phyloP scores from a whole-genome alignment of 257 asterid species.

The Verbascum thapsus region DNA sequence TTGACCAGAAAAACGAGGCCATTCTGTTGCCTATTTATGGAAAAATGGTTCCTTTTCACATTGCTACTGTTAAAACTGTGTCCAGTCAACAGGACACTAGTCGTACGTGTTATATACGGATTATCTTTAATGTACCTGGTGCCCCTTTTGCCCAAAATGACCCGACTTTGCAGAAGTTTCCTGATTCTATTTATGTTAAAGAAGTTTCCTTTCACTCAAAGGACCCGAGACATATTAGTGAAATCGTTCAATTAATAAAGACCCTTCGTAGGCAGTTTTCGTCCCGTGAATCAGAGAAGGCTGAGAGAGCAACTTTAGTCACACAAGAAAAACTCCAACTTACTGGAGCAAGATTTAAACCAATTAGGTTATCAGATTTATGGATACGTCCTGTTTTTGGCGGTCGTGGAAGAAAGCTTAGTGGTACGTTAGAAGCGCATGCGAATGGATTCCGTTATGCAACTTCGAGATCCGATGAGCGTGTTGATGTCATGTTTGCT shows the following conservation, averaged over 20 bases:
- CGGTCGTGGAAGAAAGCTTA: conserved; percentile 57
- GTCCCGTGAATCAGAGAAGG: conserved; percentile 55
- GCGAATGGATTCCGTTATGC: conserved; percentile 62
- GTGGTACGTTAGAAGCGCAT: conserved; percentile 63
- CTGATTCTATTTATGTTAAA: conserved; percentile 49
- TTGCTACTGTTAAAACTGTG: conserved; percentile 59
- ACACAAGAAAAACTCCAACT: conserved; percentile 56
- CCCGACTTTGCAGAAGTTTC: conserved; percentile 45
- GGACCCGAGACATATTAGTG: conserved; percentile 63
- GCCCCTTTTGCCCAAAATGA: conserved; percentile 53
- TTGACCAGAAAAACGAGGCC: conserved; percentile 71
- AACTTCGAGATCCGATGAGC: conserved; percentile 54
- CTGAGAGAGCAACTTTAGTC: conserved; percentile 66
- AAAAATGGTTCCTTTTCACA: conserved; percentile 60
- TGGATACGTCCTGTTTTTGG: conserved; percentile 70
- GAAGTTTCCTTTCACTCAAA: conserved; percentile 60
- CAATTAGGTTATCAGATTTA: conserved; percentile 52
- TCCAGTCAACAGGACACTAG: conserved; percentile 61
- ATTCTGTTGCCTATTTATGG: conserved; percentile 59
- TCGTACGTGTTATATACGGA: conserved; percentile 57
- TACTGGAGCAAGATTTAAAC: conserved; percentile 55
- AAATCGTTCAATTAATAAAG: conserved; percentile 56
- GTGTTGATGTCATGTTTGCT: conserved; percentile 56
- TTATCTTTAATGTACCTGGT: conserved; percentile 64
- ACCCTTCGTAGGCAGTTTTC: conserved; percentile 45